Percentiles rank a stretch among this genome's conserved stretches.
phyloP scores from a whole-genome alignment of 495 filamentous ascomycete species.

The Hypoxylon perforatum region DNA sequence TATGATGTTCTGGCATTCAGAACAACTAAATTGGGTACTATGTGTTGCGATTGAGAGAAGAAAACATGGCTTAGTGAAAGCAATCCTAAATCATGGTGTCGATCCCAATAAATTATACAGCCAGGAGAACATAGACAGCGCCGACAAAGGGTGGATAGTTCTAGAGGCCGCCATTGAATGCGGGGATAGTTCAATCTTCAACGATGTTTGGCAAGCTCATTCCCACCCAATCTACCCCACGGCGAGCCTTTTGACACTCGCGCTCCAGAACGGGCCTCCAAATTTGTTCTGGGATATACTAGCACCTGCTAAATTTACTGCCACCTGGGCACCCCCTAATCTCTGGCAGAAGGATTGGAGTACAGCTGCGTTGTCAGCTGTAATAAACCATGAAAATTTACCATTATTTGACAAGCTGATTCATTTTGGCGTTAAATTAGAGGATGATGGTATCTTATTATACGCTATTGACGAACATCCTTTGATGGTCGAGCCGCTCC shows the following conservation, averaged over 20 bases:
- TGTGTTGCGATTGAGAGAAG: neutral
- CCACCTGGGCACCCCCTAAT: too few relatives aligned
- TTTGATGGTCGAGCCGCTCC: conserved; percentile 12
- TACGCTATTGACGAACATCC: neutral
- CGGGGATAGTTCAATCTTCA: conserved; percentile 6
- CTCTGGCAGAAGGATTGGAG: neutral
- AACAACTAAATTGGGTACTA: too few relatives aligned
- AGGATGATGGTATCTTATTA: neutral
- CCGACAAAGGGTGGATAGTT: neutral
- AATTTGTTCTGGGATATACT: neutral
- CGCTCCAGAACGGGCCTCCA: neutral
- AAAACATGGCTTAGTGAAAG: conserved; percentile 17
- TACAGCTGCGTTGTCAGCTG: neutral
- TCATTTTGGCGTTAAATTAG: neutral
- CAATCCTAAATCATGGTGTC: neutral
- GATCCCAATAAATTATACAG: neutral
- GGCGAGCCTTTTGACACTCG: neutral
- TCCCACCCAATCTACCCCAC: neutral
- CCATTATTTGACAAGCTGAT: conserved; percentile 5
- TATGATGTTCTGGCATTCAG: too few relatives aligned
- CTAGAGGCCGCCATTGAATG: conserved; percentile 7
- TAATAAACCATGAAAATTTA: neutral
- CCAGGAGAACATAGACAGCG: too few relatives aligned
- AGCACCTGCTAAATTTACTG: too few relatives aligned
- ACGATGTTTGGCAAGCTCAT: neutral